Evolutionary conservation across 768 basidiomycete genomes (phyloP), one percentile per base, ranked within the genome.

Genomic region (Psilocybe cubensis): DNA sequence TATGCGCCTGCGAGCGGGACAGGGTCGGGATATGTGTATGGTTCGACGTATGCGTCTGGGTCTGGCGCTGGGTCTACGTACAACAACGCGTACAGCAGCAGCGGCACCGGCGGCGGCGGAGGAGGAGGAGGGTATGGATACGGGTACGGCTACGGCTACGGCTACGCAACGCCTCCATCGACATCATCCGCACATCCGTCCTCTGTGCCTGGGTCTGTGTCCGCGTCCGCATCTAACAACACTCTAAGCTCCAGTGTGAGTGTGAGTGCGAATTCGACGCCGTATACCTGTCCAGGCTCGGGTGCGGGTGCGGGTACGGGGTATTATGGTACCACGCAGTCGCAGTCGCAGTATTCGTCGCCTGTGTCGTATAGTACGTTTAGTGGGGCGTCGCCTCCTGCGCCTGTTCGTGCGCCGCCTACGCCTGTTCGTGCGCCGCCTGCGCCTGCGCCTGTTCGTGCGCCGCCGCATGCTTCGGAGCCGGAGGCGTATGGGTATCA

Each of bases 1-100:
- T 87, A 86, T 70, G 35, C 28, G 21, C 40, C 46, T 1, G 21
- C 23, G 23, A n/a, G 27, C 7, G 35, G 46, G 9, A 49, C 40
- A 23, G 40, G 52, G 21, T 9, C 47, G 47, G 47, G 21, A n/a
- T 31, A 49, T 28, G 4, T 29, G 12, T 49, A 28, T 20, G 47
- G 25, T 31, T 27, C 46, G 10, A 9, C 47, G 25, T 21, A n/a
- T 17, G 35, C 35, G 14, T 33, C 8, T 33, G 31, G 31, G 31
- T 8, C 7, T 31, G 31, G 31, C 8, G 12, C 8, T 33, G 31
- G 31, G 31, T 31, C 7, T 3, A 3, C 31, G 2, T 8, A 33
- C 14, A 14, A 14, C 9, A 3, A 14, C 14, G 31, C 31, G 3
- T 33, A 12, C 31, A 33, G 31, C 31, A 12, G 31, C 6, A 7